Base-by-base conservation (phyloP, 305 asterid species). In the Fraxinus baroniana region DNA sequence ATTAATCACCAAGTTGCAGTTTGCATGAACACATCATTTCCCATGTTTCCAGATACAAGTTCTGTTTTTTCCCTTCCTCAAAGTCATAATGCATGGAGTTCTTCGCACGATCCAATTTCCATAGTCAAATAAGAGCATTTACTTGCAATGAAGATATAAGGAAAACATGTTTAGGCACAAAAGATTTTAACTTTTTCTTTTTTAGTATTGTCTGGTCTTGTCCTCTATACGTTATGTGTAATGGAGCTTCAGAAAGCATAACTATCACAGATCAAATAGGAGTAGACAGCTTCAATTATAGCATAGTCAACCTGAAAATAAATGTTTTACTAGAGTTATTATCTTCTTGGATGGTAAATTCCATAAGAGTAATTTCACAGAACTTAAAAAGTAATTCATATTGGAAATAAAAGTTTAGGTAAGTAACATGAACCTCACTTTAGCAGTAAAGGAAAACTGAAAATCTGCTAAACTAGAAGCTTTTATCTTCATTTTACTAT, bases 31-130 rank as follows among this genome's bases (percentile, higher is more conserved):
- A 70, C 18, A 9, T 44, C 13, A n/a, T 46, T 39, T 28, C 71
- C 70, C 30, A 28, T 26, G 83, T 79, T 44, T 44, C 30, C 12
- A 30, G 49, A 79, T 68, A 13, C 15, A 68, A 72, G 49, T 6
- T 76, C 33, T 26, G 68, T 81, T 22, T 74, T 7, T 7, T 33
- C 32, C 41, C 75, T 36, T 26, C 70, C 28, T 83, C 18, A 3
- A 64, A 22, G 70, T 76, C 68, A 80, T 64, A 77, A 36, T 41
- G 77, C 79, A 83, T 60, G 64, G 49, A 79, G 7, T 79, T 73
- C 44, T 46, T 74, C 10, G 33, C 74, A 49, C 36, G 28, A 4
- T 75, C 35, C 41, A 1, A 71, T 72, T 83, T 74, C 22, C 73
- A 49, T 78, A 36, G 76, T 46, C 6, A 37, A 18, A 36, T 49